phyloP scores from a whole-genome alignment of 2,329 filamentous ascomycete genomes.

The Fragosphaeria purpurea region DNA sequence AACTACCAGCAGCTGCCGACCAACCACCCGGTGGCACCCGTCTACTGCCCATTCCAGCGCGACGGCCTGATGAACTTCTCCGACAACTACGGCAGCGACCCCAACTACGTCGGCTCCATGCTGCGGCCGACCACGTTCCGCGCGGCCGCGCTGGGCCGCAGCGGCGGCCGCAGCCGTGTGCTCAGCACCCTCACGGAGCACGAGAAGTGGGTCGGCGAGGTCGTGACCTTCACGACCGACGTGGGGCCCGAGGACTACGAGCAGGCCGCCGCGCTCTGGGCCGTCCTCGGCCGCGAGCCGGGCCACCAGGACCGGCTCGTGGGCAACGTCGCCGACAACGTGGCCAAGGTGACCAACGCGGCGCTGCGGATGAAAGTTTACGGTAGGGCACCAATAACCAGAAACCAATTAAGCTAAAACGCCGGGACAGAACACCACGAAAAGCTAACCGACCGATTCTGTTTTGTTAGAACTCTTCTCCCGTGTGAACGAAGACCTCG shows the following conservation, averaged over 20 bases:
- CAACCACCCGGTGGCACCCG: conserved; percentile 31
- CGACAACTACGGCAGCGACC: conserved; percentile 35
- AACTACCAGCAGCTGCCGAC: conserved; percentile 49
- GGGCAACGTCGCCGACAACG: conserved; percentile 17
- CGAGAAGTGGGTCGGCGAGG: conserved; percentile 10
- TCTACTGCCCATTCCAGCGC: conserved; percentile 28
- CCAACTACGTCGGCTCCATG: conserved; percentile 25
- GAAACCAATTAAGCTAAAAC: no score
- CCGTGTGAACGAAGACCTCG: conserved; percentile 16
- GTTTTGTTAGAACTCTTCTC: conserved; percentile 14
- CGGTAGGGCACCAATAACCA: no score
- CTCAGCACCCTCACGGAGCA: conserved; percentile 3
- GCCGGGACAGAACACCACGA: no score
- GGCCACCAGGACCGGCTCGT: conserved; percentile 24
- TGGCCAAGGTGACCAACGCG: conserved; percentile 14
- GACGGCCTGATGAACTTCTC: conserved; percentile 26
- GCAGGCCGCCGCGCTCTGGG: conserved; percentile 9
- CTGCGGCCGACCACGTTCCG: conserved; percentile 4
- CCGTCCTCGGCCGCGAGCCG: conserved; percentile 19
- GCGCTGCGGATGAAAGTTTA: conserved; percentile 18
- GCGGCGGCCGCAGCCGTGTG: neutral
- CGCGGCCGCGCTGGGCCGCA: neutral
- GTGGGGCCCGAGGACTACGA: conserved; percentile 7
- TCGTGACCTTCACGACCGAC: conserved; percentile 3
- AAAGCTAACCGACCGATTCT: no score